Conservation (phyloP, 768 basidiomycete genomes). For the Xerocomellus dryophilus region DNA sequence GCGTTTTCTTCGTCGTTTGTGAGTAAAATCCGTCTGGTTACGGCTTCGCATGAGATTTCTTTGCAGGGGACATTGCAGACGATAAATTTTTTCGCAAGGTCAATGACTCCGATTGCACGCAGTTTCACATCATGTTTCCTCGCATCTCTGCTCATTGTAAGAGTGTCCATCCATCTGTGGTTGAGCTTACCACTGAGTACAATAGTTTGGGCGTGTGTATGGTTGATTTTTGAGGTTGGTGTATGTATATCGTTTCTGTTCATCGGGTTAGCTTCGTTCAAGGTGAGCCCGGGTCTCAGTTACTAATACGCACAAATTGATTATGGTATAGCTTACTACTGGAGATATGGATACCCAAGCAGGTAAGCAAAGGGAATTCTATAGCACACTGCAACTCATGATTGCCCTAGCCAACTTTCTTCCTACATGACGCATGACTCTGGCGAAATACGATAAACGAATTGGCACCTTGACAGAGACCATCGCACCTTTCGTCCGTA, state of each 20-base stretch:
- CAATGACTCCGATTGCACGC: conserved; percentile 91
- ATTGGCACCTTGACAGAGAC: background rate
- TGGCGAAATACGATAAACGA: conserved; percentile 1
- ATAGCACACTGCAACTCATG: conserved; percentile 5
- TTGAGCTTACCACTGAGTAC: background rate
- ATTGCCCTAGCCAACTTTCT: conserved; percentile 51
- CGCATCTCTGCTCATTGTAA: conserved; percentile 67
- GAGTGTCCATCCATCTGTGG: conserved; percentile 13
- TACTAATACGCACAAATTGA: background rate
- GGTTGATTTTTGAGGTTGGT: conserved; percentile 77
- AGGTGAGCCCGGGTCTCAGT: conserved; percentile 42
- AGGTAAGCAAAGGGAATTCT: conserved; percentile 42
- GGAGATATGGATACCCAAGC: conserved; percentile 59
- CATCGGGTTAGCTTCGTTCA: conserved; percentile 81
- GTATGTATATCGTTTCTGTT: conserved; percentile 76
- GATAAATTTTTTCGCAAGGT: conserved; percentile 93
- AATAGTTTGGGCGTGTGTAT: conserved; percentile 80
- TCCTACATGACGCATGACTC: conserved; percentile 44
- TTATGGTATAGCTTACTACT: conserved; percentile 34
- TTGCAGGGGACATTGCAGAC: conserved; percentile 86
- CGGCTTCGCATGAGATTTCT: background rate
- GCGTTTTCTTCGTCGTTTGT: conserved; percentile 88
- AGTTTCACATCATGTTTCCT: conserved; percentile 77
- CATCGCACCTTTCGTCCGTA: conserved; percentile 11
- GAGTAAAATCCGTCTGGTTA: conserved; percentile 28